phyloP scores from a whole-genome alignment of 306 rosid genomes.

The Dryas octopetala region DNA sequence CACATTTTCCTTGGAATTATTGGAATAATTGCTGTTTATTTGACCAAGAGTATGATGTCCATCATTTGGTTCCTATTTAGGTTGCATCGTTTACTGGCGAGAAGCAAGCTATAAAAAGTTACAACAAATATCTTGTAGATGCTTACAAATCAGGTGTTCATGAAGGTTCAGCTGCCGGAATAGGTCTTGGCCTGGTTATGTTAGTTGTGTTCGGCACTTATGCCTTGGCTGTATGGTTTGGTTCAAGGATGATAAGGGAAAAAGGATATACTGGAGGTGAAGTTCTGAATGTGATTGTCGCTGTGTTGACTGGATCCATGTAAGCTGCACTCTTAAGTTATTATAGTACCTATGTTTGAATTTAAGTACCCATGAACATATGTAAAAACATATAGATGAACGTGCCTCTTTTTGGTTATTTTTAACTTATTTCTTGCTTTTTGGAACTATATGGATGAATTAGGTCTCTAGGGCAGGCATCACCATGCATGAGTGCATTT shows the following conservation, averaged over 20 bases:
- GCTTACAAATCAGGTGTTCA: slow-evolving; percentile 76
- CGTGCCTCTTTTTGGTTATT: background rate
- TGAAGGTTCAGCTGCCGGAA: slow-evolving; percentile 66
- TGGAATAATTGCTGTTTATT: slow-evolving; percentile 9
- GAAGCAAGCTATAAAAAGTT: slow-evolving; percentile 60
- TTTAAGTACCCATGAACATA: background rate
- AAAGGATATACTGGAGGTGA: slow-evolving; percentile 79
- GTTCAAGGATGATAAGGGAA: slow-evolving; percentile 67
- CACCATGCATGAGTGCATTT: slow-evolving; percentile 90
- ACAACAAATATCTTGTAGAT: slow-evolving; percentile 51
- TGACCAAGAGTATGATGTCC: slow-evolving; percentile 13
- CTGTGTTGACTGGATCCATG: slow-evolving; percentile 83
- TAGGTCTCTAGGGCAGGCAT: slow-evolving; percentile 87
- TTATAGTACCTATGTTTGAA: background rate
- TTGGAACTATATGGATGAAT: slow-evolving; percentile 6
- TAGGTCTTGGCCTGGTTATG: slow-evolving; percentile 62
- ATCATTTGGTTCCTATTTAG: slow-evolving; percentile 29
- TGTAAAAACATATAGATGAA: background rate
- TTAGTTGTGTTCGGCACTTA: slow-evolving; percentile 55
- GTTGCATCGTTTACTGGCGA: slow-evolving; percentile 90
- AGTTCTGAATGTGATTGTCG: slow-evolving; percentile 68
- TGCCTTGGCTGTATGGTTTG: slow-evolving; percentile 82
- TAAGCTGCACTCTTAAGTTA: slow-evolving; percentile 34
- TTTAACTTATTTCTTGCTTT: background rate
- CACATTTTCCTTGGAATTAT: background rate